Conservation (phyloP, 2,329 filamentous ascomycete genomes). For the Myriosclerotinia curreyana region DNA sequence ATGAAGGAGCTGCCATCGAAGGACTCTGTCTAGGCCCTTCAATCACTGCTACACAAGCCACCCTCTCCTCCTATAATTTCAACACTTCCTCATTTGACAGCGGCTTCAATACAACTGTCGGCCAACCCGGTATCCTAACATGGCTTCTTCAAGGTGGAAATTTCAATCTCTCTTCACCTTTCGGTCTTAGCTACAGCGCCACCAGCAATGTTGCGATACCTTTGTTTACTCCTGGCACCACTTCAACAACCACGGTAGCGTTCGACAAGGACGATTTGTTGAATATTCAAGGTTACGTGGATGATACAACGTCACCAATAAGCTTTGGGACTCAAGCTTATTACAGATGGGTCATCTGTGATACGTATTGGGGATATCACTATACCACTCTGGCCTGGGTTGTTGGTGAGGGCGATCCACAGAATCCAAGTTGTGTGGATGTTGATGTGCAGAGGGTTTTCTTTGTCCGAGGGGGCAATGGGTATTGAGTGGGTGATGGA, state of each 20-base stretch:
- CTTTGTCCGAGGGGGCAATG: no score
- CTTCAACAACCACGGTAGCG: slow-evolving; percentile 36
- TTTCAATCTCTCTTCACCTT: slow-evolving; percentile 39
- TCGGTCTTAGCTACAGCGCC: slow-evolving; percentile 41
- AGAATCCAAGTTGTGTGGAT: slow-evolving; percentile 47
- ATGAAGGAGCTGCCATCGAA: slow-evolving; percentile 49
- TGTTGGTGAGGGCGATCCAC: slow-evolving; percentile 41
- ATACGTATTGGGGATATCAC: slow-evolving; percentile 42
- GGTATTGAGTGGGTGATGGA: not conserved
- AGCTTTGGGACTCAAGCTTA: slow-evolving; percentile 26
- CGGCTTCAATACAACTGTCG: slow-evolving; percentile 26
- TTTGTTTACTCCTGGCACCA: slow-evolving; percentile 40
- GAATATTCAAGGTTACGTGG: slow-evolving; percentile 42
- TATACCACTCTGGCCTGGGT: slow-evolving; percentile 47
- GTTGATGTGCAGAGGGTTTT: slow-evolving; percentile 43
- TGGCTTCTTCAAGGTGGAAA: slow-evolving; percentile 30
- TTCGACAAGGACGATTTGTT: slow-evolving; percentile 44
- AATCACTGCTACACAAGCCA: slow-evolving; percentile 24
- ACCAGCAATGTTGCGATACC: slow-evolving; percentile 45
- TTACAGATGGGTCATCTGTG: slow-evolving; percentile 47
- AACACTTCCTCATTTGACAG: slow-evolving; percentile 29
- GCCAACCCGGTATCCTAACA: slow-evolving; percentile 31
- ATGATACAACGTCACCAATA: slow-evolving; percentile 42
- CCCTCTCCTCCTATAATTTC: slow-evolving; percentile 30
- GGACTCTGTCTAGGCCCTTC: slow-evolving; percentile 42